Evolutionary conservation across 257 asterid species (phyloP).

Genomic region (Fraxinus pennsylvanica): DNA sequence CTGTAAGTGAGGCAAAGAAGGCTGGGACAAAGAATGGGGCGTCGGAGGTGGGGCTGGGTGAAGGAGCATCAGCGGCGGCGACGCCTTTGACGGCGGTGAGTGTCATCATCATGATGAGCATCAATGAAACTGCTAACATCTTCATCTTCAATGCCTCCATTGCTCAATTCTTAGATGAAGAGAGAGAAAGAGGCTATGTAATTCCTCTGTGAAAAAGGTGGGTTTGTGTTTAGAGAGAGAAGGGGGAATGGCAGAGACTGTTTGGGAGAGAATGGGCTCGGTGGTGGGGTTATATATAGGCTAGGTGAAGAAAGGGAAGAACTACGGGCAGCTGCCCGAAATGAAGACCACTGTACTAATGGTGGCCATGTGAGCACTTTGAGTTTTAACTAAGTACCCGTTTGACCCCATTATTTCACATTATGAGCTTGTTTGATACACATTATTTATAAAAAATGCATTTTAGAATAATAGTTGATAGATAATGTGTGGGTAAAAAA

Average conservation of each 20-base stretch:
- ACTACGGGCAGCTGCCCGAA: conserved; percentile 25
- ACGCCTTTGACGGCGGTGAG: conserved; percentile 47
- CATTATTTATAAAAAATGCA: too few species aligned
- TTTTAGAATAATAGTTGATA: too few species aligned
- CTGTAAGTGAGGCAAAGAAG: conserved; percentile 41
- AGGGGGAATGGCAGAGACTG: neutral
- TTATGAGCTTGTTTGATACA: too few species aligned
- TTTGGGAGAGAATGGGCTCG: neutral
- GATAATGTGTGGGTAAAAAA: too few species aligned
- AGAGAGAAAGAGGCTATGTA: conserved; percentile 4
- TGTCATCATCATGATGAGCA: conserved; percentile 41
- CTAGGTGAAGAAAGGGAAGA: neutral
- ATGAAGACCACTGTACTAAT: neutral
- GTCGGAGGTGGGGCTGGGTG: conserved; percentile 56
- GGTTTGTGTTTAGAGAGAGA: neutral
- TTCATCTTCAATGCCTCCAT: conserved; percentile 49
- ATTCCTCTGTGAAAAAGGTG: neutral
- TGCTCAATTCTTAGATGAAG: neutral
- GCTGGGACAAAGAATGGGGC: conserved; percentile 52
- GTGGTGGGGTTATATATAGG: conserved; percentile 24
- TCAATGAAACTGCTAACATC: conserved; percentile 36
- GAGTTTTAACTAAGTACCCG: too few species aligned
- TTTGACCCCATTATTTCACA: too few species aligned
- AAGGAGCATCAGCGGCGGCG: conserved; percentile 54
- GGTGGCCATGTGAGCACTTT: too few species aligned